A percentile compares a stretch with the other conserved stretches of the same genome.
Conservation (phyloP, 352 stramenopile species). For the Pythium vanterpoolii region DNA sequence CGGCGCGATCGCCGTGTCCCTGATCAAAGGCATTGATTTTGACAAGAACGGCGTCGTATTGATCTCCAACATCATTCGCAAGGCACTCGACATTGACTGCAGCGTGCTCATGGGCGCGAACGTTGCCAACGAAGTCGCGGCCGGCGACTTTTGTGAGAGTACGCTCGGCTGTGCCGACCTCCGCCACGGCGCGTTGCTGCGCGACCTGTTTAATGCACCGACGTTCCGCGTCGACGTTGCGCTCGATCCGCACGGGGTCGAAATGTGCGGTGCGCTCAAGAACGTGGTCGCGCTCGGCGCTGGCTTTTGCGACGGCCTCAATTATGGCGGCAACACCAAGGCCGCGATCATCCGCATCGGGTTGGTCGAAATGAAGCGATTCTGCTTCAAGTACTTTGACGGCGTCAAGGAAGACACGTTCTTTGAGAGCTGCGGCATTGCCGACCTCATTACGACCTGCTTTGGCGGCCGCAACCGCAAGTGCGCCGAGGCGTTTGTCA, state of each 20-base stretch:
- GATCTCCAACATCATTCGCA: conserved; percentile 88
- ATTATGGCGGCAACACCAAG: conserved; percentile 96
- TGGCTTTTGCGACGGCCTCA: conserved; percentile 95
- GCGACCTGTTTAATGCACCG: conserved; percentile 74
- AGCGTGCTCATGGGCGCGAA: conserved; percentile 97
- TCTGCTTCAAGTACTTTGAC: conserved; percentile 93
- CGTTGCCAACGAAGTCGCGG: conserved; percentile 95
- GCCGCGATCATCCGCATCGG: conserved; percentile 95
- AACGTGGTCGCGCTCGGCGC: conserved; percentile 97
- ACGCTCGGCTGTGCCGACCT: conserved; percentile 90
- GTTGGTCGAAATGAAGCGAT: conserved; percentile 94
- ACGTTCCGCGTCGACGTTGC: conserved; percentile 94
- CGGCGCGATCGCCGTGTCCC: conserved; percentile 75
- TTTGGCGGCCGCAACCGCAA: conserved; percentile 97
- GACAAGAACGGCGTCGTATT: conserved; percentile 79
- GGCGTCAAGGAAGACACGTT: conserved; percentile 93
- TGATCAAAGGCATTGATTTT: conserved; percentile 92
- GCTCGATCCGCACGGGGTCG: conserved; percentile 91
- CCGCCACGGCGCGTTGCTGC: conserved; percentile 61
- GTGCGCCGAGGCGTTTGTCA: conserved; percentile 94
- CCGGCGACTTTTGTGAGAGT: conserved; percentile 95
- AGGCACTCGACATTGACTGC: conserved; percentile 83
- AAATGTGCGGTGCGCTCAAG: conserved; percentile 96
- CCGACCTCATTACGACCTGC: conserved; percentile 98
- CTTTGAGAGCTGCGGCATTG: conserved; percentile 95